Evolutionary conservation across 768 basidiomycete species (phyloP).

Genomic region (Leccinum subgranulosum): DNA sequence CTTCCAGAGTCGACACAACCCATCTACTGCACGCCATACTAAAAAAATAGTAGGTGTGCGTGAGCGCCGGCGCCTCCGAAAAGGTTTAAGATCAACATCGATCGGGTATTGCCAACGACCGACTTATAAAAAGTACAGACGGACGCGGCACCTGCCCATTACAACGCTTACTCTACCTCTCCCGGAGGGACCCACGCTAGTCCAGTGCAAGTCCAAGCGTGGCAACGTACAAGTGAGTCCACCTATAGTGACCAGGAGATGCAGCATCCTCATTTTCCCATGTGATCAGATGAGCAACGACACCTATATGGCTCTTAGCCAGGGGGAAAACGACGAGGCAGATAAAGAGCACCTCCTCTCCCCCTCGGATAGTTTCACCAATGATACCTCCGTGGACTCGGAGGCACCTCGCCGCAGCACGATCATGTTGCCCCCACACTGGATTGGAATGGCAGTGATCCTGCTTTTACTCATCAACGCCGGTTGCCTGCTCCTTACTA

Average conservation of each 20-base stretch:
- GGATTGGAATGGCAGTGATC: constrained; percentile 17
- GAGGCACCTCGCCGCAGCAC: constrained; percentile 2
- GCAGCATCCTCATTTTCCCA: neutral
- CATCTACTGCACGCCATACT: neutral
- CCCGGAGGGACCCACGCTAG: neutral
- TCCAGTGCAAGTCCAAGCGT: neutral
- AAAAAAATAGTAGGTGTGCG: neutral
- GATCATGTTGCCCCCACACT: constrained; percentile 1
- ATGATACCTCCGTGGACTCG: neutral
- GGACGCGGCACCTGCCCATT: neutral
- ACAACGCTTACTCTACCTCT: neutral
- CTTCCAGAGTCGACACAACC: neutral
- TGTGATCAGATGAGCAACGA: constrained; percentile 16
- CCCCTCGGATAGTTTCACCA: neutral
- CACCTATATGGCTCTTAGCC: constrained; percentile 9
- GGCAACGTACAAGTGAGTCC: neutral
- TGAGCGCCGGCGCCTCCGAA: neutral
- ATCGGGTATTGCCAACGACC: neutral
- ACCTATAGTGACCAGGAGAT: neutral
- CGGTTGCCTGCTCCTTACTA: constrained; percentile 19
- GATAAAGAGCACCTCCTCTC: constrained; percentile 17
- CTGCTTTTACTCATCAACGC: constrained; percentile 22
- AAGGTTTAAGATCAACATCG: neutral
- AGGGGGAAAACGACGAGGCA: constrained; percentile 9
- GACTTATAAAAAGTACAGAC: constrained; percentile 1